These are phyloP conservation scores for Chlorella sp. DNA, from an alignment of 139 green algal genomes.

Conservation along the genomic window DNA sequence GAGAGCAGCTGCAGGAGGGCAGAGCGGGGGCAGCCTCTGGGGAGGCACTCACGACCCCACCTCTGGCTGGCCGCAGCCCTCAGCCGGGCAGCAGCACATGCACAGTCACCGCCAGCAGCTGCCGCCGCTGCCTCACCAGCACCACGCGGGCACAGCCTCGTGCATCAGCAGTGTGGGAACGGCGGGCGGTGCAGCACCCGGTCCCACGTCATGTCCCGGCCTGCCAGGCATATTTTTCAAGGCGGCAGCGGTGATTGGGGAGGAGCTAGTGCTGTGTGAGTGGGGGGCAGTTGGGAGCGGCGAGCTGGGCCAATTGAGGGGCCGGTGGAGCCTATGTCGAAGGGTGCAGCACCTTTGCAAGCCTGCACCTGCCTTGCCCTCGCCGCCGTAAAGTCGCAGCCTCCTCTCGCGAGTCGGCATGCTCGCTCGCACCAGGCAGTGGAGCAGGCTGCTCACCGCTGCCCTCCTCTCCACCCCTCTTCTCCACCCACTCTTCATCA, in stretches of 20 bases:
- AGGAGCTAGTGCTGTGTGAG: slow-evolving; percentile 54
- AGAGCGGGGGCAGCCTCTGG: too few relatives aligned
- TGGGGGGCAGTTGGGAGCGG: neutral
- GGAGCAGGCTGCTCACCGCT: neutral
- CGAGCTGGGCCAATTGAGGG: too few relatives aligned
- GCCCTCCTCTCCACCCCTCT: neutral
- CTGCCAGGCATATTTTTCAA: slow-evolving; percentile 45
- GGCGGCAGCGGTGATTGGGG: slow-evolving; percentile 38
- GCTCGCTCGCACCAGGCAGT: neutral
- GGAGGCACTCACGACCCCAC: neutral
- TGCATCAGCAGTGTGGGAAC: neutral
- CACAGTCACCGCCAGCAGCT: neutral
- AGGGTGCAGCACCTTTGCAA: too few relatives aligned
- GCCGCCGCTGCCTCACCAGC: neutral
- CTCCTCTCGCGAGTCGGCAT: neutral
- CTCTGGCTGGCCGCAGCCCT: neutral
- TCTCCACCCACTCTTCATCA: neutral
- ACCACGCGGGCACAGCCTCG: neutral
- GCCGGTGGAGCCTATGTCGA: too few relatives aligned
- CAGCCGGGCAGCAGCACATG: neutral
- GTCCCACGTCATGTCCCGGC: neutral
- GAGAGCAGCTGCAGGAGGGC: too few relatives aligned
- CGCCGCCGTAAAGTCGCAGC: neutral
- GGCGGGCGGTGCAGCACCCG: neutral
- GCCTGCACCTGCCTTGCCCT: too few relatives aligned